Percentiles rank a stretch among this genome's conserved stretches.
These are phyloP conservation scores for Prunus salicina DNA, from an alignment of 306 rosid species.

Conservation along the genomic window DNA sequence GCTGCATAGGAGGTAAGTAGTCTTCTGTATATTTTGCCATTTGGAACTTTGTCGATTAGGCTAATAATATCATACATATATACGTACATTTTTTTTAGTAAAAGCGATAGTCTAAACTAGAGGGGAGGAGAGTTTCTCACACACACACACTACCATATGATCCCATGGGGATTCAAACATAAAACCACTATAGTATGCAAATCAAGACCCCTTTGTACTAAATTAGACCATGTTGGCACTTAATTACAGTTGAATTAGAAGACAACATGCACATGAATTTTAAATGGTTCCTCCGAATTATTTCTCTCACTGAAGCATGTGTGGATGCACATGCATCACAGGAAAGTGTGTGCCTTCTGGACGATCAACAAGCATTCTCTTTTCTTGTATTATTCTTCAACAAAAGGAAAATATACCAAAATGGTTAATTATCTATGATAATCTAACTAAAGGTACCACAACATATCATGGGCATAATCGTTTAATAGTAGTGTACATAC, in stretches of 20 bases:
- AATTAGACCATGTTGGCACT: too few relatives aligned
- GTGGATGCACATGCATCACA: background rate
- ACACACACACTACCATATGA: too few relatives aligned
- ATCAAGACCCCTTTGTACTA: fast-evolving
- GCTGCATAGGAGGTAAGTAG: too few relatives aligned
- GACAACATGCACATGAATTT: background rate
- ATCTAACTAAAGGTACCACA: background rate
- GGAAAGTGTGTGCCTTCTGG: background rate
- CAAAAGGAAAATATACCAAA: background rate
- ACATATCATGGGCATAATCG: background rate
- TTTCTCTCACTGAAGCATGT: background rate
- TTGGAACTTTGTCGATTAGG: too few relatives aligned
- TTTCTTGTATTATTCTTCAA: background rate
- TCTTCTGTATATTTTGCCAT: too few relatives aligned
- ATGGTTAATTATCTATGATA: background rate
- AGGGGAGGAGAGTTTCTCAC: too few relatives aligned
- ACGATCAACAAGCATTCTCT: too few relatives aligned
- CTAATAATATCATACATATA: too few relatives aligned
- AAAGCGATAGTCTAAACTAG: too few relatives aligned
- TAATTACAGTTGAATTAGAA: background rate
- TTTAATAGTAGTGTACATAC: background rate
- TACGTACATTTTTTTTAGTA: too few relatives aligned
- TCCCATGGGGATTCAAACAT: fast-evolving
- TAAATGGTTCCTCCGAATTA: too few relatives aligned
- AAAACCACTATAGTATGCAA: too few relatives aligned